These are phyloP conservation scores for Coniella vitis DNA, from an alignment of 2,329 filamentous ascomycete species.

Conservation along the genomic window DNA sequence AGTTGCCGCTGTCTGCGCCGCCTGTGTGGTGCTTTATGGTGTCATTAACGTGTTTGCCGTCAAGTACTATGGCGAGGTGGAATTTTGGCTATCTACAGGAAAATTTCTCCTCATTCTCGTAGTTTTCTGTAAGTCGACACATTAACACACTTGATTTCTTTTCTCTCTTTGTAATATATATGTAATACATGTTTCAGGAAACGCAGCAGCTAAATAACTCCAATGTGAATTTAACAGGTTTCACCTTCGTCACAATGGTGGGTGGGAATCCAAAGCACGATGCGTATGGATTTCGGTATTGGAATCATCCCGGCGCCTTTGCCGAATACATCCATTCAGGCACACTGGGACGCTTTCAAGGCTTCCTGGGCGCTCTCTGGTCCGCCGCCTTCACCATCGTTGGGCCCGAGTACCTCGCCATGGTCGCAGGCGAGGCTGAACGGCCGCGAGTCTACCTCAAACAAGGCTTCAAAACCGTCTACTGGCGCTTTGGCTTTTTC, in stretches of 20 bases:
- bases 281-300: slow-evolving; percentile 64
- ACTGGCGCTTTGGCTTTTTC: slow-evolving; percentile 64
- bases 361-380: slow-evolving; percentile 62
- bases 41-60: slow-evolving; percentile 58
- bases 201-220: neutral
- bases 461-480: slow-evolving; percentile 65
- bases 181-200: too few species aligned
- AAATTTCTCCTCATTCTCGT: slow-evolving; percentile 62
- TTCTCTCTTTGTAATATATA: too few species aligned
- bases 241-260: slow-evolving; percentile 73
- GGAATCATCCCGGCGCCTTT: slow-evolving; percentile 56
- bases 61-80: slow-evolving; percentile 61
- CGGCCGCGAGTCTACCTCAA: slow-evolving; percentile 59
- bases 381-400: slow-evolving; percentile 57
- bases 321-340: slow-evolving; percentile 54
- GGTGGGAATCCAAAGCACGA: slow-evolving; percentile 67
- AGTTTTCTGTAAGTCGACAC: slow-evolving; percentile 41
- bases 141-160: too few species aligned
- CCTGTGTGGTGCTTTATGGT: slow-evolving; percentile 46
- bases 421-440: slow-evolving; percentile 63
- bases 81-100: slow-evolving; percentile 60
- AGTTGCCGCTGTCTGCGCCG: slow-evolving; percentile 46
- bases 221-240: slow-evolving; percentile 26
- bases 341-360: slow-evolving; percentile 59
- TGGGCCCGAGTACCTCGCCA: slow-evolving; percentile 61